Evolutionary conservation across 208 protist genomes (phyloP).

Genomic region (Phytomonas sp.): DNA sequence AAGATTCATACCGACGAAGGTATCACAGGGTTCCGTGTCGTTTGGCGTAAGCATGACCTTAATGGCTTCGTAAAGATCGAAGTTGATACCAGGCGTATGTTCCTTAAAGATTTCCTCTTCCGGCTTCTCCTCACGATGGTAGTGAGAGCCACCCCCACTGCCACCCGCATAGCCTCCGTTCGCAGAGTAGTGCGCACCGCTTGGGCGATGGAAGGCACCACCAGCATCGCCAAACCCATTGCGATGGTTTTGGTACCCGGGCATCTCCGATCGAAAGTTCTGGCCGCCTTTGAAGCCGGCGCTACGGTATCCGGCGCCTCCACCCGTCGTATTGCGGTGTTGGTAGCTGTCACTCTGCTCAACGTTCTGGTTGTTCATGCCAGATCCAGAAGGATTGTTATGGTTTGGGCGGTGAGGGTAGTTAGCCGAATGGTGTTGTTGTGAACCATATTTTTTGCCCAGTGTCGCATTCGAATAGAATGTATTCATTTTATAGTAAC

Average conservation of each 20-base stretch:
- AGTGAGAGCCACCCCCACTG: conserved; percentile 31
- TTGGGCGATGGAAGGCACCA: not conserved
- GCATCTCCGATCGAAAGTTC: conserved; percentile 6
- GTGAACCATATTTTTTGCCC: not conserved
- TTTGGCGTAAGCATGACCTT: conserved; percentile 82
- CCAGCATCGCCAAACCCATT: not conserved
- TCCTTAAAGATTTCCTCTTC: conserved; percentile 91
- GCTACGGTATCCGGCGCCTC: conserved; percentile 9
- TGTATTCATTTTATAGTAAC: not conserved
- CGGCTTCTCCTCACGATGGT: conserved; percentile 80
- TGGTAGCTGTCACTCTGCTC: not conserved
- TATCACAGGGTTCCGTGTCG: conserved; percentile 56
- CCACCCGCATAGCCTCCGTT: conserved; percentile 17
- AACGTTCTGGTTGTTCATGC: not conserved
- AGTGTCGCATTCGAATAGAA: conserved; percentile 4
- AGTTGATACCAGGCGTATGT: conserved; percentile 88
- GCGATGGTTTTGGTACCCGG: conserved; percentile 7
- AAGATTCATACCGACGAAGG: conserved; percentile 85
- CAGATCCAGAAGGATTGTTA: conserved; percentile 13
- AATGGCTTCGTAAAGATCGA: conserved; percentile 88
- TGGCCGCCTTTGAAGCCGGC: conserved; percentile 2
- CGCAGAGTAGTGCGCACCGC: not conserved
- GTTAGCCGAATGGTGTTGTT: conserved; percentile 7
- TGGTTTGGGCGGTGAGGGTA: conserved; percentile 14
- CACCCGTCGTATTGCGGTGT: not conserved